Percentiles rank a stretch among this genome's conserved stretches.
These are phyloP conservation scores for Glycyrrhiza uralensis DNA, from an alignment of 306 rosid genomes.

Conservation along the genomic window DNA sequence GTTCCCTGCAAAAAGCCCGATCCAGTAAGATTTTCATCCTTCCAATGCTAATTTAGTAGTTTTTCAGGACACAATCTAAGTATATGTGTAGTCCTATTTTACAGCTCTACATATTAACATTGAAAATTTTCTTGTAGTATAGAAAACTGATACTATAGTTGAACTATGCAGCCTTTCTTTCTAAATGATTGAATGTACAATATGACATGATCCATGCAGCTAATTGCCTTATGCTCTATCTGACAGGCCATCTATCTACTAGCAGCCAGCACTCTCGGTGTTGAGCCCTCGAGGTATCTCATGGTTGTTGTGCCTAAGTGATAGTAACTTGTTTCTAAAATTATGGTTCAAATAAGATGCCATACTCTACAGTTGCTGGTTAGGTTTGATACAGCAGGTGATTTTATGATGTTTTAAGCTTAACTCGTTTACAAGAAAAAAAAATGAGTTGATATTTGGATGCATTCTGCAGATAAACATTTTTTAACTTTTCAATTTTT, in stretches of 20 bases:
- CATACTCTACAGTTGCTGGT: conserved; percentile 3
- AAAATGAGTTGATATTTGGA: neutral
- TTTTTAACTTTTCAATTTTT: neutral
- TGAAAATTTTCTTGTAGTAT: neutral
- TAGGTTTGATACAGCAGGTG: conserved; percentile 4
- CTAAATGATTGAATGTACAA: neutral
- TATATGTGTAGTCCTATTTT: neutral
- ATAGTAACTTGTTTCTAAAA: neutral
- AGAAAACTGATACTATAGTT: neutral
- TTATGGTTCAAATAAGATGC: neutral
- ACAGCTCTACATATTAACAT: neutral
- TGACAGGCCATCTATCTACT: conserved; percentile 84
- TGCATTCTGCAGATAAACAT: conserved; percentile 12
- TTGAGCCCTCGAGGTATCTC: conserved; percentile 88
- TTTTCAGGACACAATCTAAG: neutral
- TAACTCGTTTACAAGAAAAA: neutral
- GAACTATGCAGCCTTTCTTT: neutral
- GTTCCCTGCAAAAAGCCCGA: conserved; percentile 99
- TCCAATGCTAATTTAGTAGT: neutral
- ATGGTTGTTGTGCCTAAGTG: conserved; percentile 7
- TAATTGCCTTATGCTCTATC: conserved; percentile 25
- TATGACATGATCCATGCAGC: conserved; percentile 20
- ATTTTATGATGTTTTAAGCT: conserved; percentile 4
- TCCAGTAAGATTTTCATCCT: conserved; percentile 59
- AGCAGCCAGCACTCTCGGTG: conserved; percentile 80